Evolutionary conservation across 192 early-diverging fungal genomes (phyloP).

Genomic region (Rhizophagus clarus): DNA sequence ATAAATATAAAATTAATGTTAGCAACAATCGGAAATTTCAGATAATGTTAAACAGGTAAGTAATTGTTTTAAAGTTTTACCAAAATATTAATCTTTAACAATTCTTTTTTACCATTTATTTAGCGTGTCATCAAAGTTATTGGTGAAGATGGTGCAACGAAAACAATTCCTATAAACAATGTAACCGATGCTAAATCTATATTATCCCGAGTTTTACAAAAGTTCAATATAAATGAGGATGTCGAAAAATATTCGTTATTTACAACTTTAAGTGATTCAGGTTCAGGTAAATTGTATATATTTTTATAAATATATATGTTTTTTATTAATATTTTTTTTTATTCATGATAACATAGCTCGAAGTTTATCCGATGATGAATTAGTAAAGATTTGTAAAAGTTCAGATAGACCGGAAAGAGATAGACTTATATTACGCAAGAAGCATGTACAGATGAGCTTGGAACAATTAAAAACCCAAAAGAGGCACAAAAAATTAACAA

Average conservation of each 20-base stretch:
- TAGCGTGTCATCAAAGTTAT: conserved; percentile 73
- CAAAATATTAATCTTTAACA: too few species aligned
- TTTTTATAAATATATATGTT: not conserved
- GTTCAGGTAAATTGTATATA: conserved; percentile 50
- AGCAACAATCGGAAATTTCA: conserved; percentile 30
- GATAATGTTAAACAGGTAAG: conserved; percentile 57
- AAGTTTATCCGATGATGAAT: conserved; percentile 75
- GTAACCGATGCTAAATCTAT: conserved; percentile 69
- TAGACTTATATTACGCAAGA: conserved; percentile 70
- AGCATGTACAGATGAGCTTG: conserved; percentile 61
- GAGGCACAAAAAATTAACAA: conserved; percentile 38
- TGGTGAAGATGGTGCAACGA: conserved; percentile 67
- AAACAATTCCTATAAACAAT: conserved; percentile 77
- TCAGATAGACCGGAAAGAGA: conserved; percentile 68
- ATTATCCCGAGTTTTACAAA: conserved; percentile 70
- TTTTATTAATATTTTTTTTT: not conserved
- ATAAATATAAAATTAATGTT: not conserved
- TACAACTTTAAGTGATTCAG: conserved; percentile 69
- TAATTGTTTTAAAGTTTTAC: not conserved
- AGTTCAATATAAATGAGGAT: conserved; percentile 80
- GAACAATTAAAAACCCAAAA: conserved; percentile 54
- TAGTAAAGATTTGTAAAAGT: conserved; percentile 76
- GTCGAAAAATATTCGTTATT: conserved; percentile 75
- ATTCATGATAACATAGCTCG: conserved; percentile 40
- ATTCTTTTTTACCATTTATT: not conserved